Percentiles rank a stretch among this genome's conserved stretches.
Conservation (phyloP, 140 eudicot genomes). For the Artemisia princeps region DNA sequence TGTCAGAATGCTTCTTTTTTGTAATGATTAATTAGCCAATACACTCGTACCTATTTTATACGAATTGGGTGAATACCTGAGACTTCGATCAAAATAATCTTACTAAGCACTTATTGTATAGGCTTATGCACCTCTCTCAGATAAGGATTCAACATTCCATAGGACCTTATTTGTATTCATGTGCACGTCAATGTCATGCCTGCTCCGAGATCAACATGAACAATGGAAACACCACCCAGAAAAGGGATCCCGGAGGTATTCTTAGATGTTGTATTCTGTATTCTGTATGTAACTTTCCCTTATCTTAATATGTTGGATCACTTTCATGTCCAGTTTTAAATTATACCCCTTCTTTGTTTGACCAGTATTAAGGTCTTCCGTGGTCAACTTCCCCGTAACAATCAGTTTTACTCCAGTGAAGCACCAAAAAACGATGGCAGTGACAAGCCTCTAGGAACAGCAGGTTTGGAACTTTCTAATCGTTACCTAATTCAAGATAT, state of each 20-base stretch:
- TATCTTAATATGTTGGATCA: background rate
- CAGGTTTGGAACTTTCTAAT: constrained; percentile 40
- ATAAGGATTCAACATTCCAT: constrained; percentile 67
- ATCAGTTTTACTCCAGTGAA: constrained; percentile 62
- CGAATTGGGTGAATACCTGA: background rate
- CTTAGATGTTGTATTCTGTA: background rate
- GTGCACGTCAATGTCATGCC: constrained; percentile 83
- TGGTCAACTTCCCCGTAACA: constrained; percentile 61
- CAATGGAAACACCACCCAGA: constrained; percentile 73
- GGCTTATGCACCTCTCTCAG: constrained; percentile 78
- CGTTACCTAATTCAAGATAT: background rate
- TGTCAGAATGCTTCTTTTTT: no score
- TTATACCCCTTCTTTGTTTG: constrained; percentile 14
- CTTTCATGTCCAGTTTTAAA: background rate
- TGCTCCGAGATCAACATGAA: constrained; percentile 77
- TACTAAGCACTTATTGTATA: constrained; percentile 12
- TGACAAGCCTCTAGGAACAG: constrained; percentile 47
- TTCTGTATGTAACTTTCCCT: no score
- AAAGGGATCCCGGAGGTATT: constrained; percentile 61
- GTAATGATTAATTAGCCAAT: no score
- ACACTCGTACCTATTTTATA: background rate
- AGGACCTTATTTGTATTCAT: constrained; percentile 68
- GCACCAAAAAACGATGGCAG: constrained; percentile 56
- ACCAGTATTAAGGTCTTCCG: constrained; percentile 79
- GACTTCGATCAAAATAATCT: background rate